Evolutionary conservation across 768 basidiomycete species (phyloP).

Genomic region (Podaxis sp.): DNA sequence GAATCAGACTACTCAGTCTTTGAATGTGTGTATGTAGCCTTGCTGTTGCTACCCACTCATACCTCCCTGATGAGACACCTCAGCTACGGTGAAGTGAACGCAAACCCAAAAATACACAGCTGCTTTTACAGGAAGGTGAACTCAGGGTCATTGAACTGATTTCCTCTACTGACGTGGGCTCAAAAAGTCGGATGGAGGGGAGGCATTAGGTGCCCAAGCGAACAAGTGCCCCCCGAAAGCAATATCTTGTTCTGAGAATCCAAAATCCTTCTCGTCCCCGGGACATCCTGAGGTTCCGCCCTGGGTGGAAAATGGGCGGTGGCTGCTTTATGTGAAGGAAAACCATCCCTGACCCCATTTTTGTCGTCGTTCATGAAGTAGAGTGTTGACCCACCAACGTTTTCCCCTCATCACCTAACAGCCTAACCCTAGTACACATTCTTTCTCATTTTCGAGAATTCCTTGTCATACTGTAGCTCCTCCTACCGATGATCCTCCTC

Average conservation of each 20-base stretch:
- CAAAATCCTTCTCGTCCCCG: not conserved
- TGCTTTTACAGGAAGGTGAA: slow-evolving; percentile 11
- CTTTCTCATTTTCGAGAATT: not conserved
- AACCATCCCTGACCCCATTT: not conserved
- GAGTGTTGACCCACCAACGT: not conserved
- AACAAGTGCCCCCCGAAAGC: not conserved
- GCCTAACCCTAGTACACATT: not conserved
- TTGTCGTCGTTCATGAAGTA: not conserved
- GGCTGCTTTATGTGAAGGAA: not conserved
- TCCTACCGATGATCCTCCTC: too few relatives aligned
- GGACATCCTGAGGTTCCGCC: slow-evolving; percentile 6
- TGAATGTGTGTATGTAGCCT: slow-evolving; percentile 11
- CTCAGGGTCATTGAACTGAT: not conserved
- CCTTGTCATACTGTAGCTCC: not conserved
- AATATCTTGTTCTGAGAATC: not conserved
- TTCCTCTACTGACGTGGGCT: not conserved
- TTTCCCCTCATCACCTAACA: not conserved
- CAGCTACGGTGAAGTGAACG: slow-evolving; percentile 5
- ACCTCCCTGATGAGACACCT: not conserved
- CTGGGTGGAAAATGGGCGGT: slow-evolving; percentile 9
- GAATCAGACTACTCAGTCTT: slow-evolving; percentile 11
- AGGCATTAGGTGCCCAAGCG: not conserved
- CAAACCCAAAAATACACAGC: not conserved
- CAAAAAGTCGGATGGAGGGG: slow-evolving; percentile 2
- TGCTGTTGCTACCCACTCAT: not conserved